Evolutionary conservation across 2,329 filamentous ascomycete genomes (phyloP), one percentile per base, ranked within the genome.

Genomic region (Ophiostoma australiae): DNA sequence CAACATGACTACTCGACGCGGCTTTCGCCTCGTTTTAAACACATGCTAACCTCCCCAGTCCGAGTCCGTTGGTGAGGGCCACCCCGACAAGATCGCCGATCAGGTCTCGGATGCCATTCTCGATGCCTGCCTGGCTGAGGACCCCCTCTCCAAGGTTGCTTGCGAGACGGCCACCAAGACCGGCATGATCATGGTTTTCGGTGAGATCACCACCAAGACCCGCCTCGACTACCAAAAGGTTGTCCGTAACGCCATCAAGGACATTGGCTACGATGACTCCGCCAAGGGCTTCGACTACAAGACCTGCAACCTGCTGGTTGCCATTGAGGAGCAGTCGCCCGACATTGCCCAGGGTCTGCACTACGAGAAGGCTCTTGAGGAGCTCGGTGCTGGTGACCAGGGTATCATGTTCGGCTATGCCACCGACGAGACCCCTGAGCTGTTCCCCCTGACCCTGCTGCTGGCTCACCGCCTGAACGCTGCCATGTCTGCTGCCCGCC

Each of bases 361-460:
- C 87, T 97, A 97, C 83, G 95, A 99, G 76, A 88, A 97, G 86
- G 93, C 93, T 76, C 91, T 99, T 68, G 95, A 99, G 89, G 90
- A 97, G 85, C 90, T 99, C 76, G 95, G 95, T 83, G 95, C 95
- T 74, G 95, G 95, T 91, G 95, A 99, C 84, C 95, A 99, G 87
- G 95, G 95, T 87, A 97, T 99, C 87, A 99, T 99, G 95, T 99
- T 99, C 84, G 95, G 95, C 79, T 99, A 99, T 88, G 95, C 95
- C 82, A 97, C 95, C 79, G 95, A 99, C 80, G 95, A 99, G 89
- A 98, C 95, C 78, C 94, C 94, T 74, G 95, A 99, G 86, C 89
- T 97, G 77, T 92, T 98, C 81, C 95, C 95, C 76, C 87, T 99
- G 79, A 98, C 94, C 78, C 87, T 98, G 77, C 88, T 94, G 79